Conservation (phyloP, 108 stramenopile genomes). For the Nannochloropsis gaditana region DNA sequence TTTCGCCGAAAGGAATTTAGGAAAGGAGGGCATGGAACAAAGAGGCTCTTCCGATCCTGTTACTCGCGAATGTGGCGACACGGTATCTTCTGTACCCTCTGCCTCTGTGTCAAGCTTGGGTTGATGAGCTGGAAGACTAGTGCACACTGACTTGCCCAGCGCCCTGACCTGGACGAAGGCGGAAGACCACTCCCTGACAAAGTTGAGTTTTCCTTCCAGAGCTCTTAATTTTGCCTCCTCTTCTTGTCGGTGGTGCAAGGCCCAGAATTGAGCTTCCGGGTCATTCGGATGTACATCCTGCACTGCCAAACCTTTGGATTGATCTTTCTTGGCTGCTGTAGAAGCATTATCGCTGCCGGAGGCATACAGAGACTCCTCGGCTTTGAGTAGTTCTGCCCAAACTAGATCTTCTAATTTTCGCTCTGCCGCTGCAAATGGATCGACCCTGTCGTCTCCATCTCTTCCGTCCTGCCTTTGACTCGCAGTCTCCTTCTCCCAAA, state of each 20-base stretch:
- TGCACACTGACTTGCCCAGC: neutral
- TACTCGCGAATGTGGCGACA: too few relatives aligned
- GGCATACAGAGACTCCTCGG: neutral
- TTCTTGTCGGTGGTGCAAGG: neutral
- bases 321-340: neutral
- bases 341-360: neutral
- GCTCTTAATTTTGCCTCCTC: neutral
- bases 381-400: neutral
- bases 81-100: too few relatives aligned
- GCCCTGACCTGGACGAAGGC: neutral
- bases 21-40: too few relatives aligned
- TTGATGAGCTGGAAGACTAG: neutral
- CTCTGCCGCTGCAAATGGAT: neutral
- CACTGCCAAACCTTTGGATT: neutral
- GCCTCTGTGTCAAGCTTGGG: neutral
- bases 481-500: too few relatives aligned
- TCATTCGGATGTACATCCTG: neutral
- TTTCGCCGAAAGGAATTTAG: too few relatives aligned
- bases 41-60: too few relatives aligned
- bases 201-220: neutral
- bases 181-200: slow-evolving; percentile 5
- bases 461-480: too few relatives aligned
- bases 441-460: neutral
- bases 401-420: neutral
- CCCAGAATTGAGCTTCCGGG: slow-evolving; percentile 4